Base-by-base conservation (phyloP, 306 rosid genomes). In the Quercus ilex region DNA sequence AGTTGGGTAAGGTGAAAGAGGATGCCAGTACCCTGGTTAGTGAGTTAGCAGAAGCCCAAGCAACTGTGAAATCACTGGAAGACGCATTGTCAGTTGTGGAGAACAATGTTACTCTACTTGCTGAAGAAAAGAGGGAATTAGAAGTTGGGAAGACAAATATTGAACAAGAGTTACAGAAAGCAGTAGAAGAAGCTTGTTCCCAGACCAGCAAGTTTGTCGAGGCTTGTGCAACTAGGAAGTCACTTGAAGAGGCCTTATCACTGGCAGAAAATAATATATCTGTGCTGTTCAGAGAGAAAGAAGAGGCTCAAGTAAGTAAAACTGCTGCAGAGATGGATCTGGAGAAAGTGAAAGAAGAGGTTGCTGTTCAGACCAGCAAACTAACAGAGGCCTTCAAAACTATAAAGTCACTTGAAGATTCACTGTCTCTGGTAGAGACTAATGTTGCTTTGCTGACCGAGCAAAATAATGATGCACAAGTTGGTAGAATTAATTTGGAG, bases 241-340 rank as follows among this genome's bases (percentile, higher is more conserved):
- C 90, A 28, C 92, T 90, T 73, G 89, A 91, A 85, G 96, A 90
- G 73, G 87, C 94, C 14, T 88, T 95, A 51, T 90, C 87, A 55
- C 85, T 75, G 63, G 97, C 92, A 62, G 94, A 90, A 84, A 85
- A 90, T 64, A 88, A 86, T 69, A 55, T 90, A 60, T 78, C 85
- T 62, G 64, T 75, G 77, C 87, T 90, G 76, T 79, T 88, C 57
- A 43, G 68, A 78, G 98, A 91, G 80, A 95, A 89, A 75, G 96
- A 95, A 86, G 85, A 86, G 79, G 93, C 88, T 83, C 82, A 88
- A 84, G 77, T 71, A 31, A 69, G 88, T 80, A 90, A 82, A 85
- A 87, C 77, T 76, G 78, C 88, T 77, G 86, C 88, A 51, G 96
- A 89, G 85, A 72, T 73, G 56, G 98, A 91, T 81, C 89, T 88